phyloP scores from a whole-genome alignment of 148 eudicot species.

The Bassia scoparia region DNA sequence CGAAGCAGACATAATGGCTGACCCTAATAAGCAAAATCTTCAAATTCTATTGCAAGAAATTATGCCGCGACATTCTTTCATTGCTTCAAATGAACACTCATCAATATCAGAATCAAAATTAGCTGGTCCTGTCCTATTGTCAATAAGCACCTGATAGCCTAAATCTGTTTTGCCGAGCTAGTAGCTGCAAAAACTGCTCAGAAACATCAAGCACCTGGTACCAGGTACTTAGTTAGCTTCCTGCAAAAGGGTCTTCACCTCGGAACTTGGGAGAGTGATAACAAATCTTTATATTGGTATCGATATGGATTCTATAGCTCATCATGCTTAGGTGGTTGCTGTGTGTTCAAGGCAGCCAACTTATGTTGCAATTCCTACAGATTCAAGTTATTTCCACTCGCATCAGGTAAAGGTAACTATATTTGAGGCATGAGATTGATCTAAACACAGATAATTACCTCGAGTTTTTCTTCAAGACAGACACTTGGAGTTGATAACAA shows the following conservation, averaged over 20 bases:
- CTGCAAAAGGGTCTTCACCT: background rate
- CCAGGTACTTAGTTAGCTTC: background rate
- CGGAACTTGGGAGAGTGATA: conserved; percentile 7
- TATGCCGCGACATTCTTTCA: conserved; percentile 5
- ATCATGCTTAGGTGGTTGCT: conserved; percentile 58
- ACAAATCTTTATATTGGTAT: background rate
- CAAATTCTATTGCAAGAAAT: background rate
- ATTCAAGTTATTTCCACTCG: conserved; percentile 16
- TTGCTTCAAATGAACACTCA: conserved; percentile 12
- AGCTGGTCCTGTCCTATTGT: conserved; percentile 14
- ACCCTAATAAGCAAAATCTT: background rate
- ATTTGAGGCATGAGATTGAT: conserved; percentile 2
- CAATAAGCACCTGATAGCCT: conserved; percentile 14
- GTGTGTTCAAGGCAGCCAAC: conserved; percentile 61
- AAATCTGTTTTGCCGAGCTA: conserved; percentile 16
- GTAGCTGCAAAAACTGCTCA: conserved; percentile 27
- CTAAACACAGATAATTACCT: conserved; percentile 44
- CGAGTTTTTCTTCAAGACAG: conserved; percentile 71
- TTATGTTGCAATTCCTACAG: conserved; percentile 75
- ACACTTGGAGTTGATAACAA: conserved; percentile 73
- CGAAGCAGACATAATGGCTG: background rate
- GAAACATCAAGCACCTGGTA: conserved; percentile 7
- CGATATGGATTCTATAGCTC: conserved; percentile 41
- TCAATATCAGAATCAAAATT: conserved; percentile 8
- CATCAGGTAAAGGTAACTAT: background rate